A percentile compares a stretch with the other conserved stretches of the same genome.
Conservation (phyloP, 352 stramenopile genomes). For the Phytophthora pini region DNA sequence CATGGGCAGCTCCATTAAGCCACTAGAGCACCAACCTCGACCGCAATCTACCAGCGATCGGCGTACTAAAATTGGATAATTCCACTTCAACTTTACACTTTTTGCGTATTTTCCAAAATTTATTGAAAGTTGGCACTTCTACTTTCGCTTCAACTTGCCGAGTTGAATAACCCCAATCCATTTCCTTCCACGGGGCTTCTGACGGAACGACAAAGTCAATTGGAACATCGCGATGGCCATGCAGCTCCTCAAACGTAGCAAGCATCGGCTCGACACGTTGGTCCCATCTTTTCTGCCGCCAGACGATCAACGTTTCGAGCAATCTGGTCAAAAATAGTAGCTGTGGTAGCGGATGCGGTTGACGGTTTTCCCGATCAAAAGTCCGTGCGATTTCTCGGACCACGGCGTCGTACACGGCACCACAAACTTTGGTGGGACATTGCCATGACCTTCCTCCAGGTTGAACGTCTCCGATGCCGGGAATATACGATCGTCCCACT, state of each 20-base stretch:
- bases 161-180: background rate
- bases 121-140: too few relatives aligned
- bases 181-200: background rate
- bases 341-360: background rate
- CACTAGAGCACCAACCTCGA: constrained; percentile 16
- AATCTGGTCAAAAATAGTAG: background rate
- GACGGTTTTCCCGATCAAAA: background rate
- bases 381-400: background rate
- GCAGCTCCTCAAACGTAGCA: background rate
- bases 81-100: constrained; percentile 22
- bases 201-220: background rate
- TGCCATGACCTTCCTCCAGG: background rate
- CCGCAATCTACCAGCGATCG: background rate
- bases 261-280: background rate
- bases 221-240: background rate
- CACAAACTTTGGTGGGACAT: background rate
- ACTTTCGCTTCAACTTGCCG: background rate
- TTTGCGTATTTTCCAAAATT: background rate
- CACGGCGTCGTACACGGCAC: background rate
- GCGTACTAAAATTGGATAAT: constrained; percentile 17
- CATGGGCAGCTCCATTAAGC: background rate
- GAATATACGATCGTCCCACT: background rate
- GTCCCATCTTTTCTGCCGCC: too few relatives aligned
- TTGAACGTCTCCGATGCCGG: background rate
- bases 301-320: background rate